These are phyloP conservation scores for Neophaeococcomyces aloes DNA, from an alignment of 2,329 filamentous ascomycete genomes.

Conservation along the genomic window DNA sequence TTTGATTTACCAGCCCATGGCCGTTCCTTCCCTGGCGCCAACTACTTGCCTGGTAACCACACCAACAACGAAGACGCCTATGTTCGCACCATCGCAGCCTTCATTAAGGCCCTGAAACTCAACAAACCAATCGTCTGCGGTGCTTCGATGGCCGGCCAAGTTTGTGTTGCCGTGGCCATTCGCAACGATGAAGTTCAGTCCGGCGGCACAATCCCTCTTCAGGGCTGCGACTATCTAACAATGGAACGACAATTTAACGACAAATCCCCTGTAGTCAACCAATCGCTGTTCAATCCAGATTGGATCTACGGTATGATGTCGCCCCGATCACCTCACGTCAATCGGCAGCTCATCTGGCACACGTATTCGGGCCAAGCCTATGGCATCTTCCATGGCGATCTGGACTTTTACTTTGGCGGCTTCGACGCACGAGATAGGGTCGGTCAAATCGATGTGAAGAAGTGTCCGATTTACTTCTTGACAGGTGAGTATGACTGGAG, in stretches of 20 bases:
- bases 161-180: slow-evolving; percentile 39
- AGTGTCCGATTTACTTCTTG: slow-evolving; percentile 42
- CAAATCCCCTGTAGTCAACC: slow-evolving; percentile 38
- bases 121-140: slow-evolving; percentile 41
- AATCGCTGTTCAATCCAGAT: slow-evolving; percentile 39
- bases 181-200: slow-evolving; percentile 38
- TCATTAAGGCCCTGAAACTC: slow-evolving; percentile 35
- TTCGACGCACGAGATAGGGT: slow-evolving; percentile 40
- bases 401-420: slow-evolving; percentile 43
- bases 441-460: slow-evolving; percentile 36
- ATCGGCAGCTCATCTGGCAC: slow-evolving; percentile 42
- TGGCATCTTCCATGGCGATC: slow-evolving; percentile 42
- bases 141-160: slow-evolving; percentile 43
- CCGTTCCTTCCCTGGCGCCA: slow-evolving; percentile 36
- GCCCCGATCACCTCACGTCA: slow-evolving; percentile 34
- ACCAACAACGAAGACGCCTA: slow-evolving; percentile 40
- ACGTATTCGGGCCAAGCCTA: slow-evolving; percentile 41
- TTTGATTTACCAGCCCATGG: slow-evolving; percentile 43
- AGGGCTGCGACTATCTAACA: slow-evolving; percentile 26
- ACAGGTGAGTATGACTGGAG: slow-evolving; percentile 29
- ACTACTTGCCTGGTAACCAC: slow-evolving; percentile 35
- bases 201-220: slow-evolving; percentile 37
- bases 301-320: slow-evolving; percentile 37
- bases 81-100: slow-evolving; percentile 35
- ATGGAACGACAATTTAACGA: slow-evolving; percentile 35